Percentiles rank a stretch among this genome's conserved stretches.
Conservation (phyloP, 2,329 filamentous ascomycete species). For the Phialocephala subalpina region DNA sequence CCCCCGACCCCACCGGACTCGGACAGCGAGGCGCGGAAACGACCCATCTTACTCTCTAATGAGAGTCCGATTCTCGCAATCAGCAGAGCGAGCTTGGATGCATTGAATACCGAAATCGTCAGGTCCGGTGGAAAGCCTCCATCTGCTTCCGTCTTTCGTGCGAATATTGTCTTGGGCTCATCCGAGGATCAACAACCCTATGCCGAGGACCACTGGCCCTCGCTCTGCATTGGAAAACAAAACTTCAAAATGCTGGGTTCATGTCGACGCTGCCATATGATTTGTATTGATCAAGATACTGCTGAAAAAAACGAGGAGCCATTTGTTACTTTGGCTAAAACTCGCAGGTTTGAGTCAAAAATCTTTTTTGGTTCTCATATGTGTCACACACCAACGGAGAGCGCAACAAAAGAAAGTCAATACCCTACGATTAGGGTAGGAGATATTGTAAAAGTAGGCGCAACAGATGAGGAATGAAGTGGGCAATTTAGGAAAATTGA, state of each 20-base stretch:
- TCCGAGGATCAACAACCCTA: constrained; percentile 63
- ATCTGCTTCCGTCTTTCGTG: constrained; percentile 80
- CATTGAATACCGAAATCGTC: constrained; percentile 77
- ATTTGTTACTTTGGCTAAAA: constrained; percentile 88
- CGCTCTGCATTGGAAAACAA: constrained; percentile 69
- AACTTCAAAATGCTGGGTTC: constrained; percentile 78
- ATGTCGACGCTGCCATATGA: constrained; percentile 94
- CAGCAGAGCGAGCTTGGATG: constrained; percentile 79
- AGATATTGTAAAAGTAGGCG: constrained; percentile 45
- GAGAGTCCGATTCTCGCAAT: constrained; percentile 93
- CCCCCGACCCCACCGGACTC: constrained; percentile 66
- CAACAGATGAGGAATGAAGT: neutral
- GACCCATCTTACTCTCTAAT: constrained; percentile 82
- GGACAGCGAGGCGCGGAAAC: constrained; percentile 54
- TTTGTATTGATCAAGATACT: constrained; percentile 89
- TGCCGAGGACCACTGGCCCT: constrained; percentile 81
- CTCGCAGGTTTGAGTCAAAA: constrained; percentile 81
- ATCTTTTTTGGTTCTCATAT: constrained; percentile 91
- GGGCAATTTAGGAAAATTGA: constrained; percentile 6
- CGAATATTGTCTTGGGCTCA: constrained; percentile 80
- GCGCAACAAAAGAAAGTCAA: constrained; percentile 32
- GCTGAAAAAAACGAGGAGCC: constrained; percentile 83
- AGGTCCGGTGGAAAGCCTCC: constrained; percentile 69
- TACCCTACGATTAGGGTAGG: constrained; percentile 59
- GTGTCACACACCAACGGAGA: constrained; percentile 52